Evolutionary conservation across 306 rosid genomes (phyloP), one percentile per base, ranked within the genome.

Genomic region (Psophocarpus tetragonolobus): DNA sequence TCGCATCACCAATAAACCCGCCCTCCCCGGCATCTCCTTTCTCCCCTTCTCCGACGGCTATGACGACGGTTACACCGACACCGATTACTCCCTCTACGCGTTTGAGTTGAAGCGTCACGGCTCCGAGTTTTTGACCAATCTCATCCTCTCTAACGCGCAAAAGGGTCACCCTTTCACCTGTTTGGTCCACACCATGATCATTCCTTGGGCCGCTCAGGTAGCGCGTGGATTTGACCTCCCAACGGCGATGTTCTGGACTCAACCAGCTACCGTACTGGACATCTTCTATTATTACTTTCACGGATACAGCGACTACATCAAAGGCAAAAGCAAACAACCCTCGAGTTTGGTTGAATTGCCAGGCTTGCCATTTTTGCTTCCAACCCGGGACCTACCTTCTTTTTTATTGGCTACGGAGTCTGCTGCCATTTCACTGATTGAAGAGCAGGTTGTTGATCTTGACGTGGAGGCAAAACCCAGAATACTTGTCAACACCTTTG

Each of bases 401-500:
- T 61, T 68, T 15, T 1, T 74, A 0, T 5, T 18, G 8, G 15
- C 0, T 61, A 0, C 2, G 5, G n/a, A 69, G 15, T 4, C 44
- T 21, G 8, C 56, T 1, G 0, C 2, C 0, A 2, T 70, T 70
- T 5, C 45, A 2, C 4, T 29, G 32, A 57, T 85, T 38, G 42
- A 72, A 64, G 33, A 24, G 29, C 84, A 87, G 6, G n/a, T 83
- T 47, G 38, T 39, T 3, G 69, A 17, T 17, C 74, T 87, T 35
- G 84, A 74, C 15, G 4, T 24, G 2, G 75, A 81, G 30, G 57
- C 64, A 3, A 77, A 79, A 2, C 80, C 80, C 1, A 73, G 0
- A 0, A 32, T 89, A 0, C 76, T 89, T 23, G 78, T 83, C 1
- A 89, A 89, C 73, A 50, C 89, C 0, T 89, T 87, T 23, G 80